Evolutionary conservation across 257 asterid genomes (phyloP), one percentile per base, ranked within the genome.

Genomic region (Sherardia arvensis): DNA sequence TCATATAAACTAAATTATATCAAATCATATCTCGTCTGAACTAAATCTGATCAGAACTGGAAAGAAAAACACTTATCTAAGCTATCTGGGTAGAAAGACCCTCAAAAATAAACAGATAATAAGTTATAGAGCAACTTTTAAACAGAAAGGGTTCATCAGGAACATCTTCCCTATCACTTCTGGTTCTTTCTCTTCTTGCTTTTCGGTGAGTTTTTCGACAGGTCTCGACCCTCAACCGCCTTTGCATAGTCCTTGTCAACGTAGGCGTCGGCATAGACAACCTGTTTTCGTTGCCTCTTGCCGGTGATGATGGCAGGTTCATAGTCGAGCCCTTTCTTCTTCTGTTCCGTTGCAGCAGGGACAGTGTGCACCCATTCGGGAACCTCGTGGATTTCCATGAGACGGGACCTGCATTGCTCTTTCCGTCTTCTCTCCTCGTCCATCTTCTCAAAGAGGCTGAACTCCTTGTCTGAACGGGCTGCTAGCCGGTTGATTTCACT

Each of bases 401-500:
- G 94, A 65, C 99, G 96, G 28, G 94, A 73, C 65, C 89, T 77
- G 85, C 85, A 90, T 33, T 85, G 81, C 78, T 93, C 99, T 67
- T 77, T 84, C 69, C 72, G 86, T 73, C 95, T 79, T 76, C 99
- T 84, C 78, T 87, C 97, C 69, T 93, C 94, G 4, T 93, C 99
- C 97, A 93, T 93, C 75, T 81, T 93, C 87, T 93, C 97, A 27
- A 93, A 93, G 61, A 90, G 66, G 95, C 95, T 85, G 48, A 80
- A 93, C 70, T 93, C 99, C 78, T 93, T 96, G 0, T 90, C 96
- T 59, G 99, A 59, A 26, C 99, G 83, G 40, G 99, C 99, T 58
- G 99, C 99, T 49, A 93, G 83, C 66, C 97, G 90, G 66, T 93
- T 93, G 76, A 93, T 93, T 69, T 93, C 97, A 78, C 96, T 77